Evolutionary conservation across 306 rosid genomes (phyloP), one percentile per base, ranked within the genome.

Genomic region (Lablab purpureus): DNA sequence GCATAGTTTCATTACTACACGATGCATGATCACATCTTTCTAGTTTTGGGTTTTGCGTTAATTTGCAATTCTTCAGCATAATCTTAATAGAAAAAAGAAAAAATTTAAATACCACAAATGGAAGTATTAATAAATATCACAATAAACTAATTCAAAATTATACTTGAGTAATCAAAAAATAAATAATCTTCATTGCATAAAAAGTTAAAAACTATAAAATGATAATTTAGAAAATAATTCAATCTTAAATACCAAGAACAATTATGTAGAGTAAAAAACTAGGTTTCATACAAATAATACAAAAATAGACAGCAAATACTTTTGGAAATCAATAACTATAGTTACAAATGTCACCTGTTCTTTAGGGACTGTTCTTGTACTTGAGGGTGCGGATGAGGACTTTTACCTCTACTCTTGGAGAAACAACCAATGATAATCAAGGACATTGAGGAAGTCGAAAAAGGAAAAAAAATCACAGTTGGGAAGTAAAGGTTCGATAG

Each of bases 1-100:
- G 83, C n/a, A n/a, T 74, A 82, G 85, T 82, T 77, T 84, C 82
- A 66, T 79, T 65, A 71, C 91, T 85, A 71, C 83, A 79, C 80
- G 90, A 81, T 77, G 80, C 71, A 62, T 51, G 74, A 85, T 70
- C 67, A 74, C 85, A 84, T 64, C 49, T 80, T 71, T 78, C 86
- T 81, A 74, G 80, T 36, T 81, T 83, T 32, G 80, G 70, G 58
- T 88, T 82, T 43, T 50, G 84, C 81, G 62, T 76, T 82, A 73
- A 80, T 66, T 71, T 83, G 89, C 40, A 62, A 32, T 80, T 80
- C 91, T 79, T 90, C 91, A 41, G 51, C 81, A 83, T 64, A 74
- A 34, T 58, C 86, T 95, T 91, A 88, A 60, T 77, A 51, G 59
- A 45, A 83, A 56, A 75, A 70, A 50, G 74, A 27, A 2, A 30